phyloP scores from a whole-genome alignment of 2,329 filamentous ascomycete species.

The Didymellaceae sp. region DNA sequence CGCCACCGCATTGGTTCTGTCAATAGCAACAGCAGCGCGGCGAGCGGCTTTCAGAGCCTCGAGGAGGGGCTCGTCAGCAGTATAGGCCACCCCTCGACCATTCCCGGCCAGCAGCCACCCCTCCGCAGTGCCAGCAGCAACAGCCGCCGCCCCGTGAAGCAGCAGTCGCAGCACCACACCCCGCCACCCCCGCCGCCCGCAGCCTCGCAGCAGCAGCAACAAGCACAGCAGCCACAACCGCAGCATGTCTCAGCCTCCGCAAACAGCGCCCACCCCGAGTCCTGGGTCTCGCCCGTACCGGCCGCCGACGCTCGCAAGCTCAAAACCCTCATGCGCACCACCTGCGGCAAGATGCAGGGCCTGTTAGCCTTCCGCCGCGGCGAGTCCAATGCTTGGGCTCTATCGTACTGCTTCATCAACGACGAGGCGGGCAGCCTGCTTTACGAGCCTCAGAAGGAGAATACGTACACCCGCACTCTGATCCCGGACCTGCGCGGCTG shows the following conservation, averaged over 20 bases:
- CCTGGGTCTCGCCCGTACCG: slow-evolving; percentile 51
- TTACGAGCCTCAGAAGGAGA: slow-evolving; percentile 73
- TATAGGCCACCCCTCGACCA: slow-evolving; percentile 51
- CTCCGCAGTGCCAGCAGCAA: slow-evolving; percentile 10
- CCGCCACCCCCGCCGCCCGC: slow-evolving; percentile 28
- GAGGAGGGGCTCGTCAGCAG: slow-evolving; percentile 50
- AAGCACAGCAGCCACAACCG: neutral
- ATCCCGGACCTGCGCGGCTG: slow-evolving; percentile 79
- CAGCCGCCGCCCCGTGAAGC: slow-evolving; percentile 26
- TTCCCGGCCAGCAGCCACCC: slow-evolving; percentile 30
- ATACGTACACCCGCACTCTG: slow-evolving; percentile 67
- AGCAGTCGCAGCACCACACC: slow-evolving; percentile 19
- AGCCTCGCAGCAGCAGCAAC: neutral
- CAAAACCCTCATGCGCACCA: slow-evolving; percentile 75
- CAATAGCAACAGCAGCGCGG: slow-evolving; percentile 64
- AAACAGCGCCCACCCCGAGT: slow-evolving; percentile 38
- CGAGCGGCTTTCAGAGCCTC: slow-evolving; percentile 57
- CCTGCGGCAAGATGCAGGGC: slow-evolving; percentile 81
- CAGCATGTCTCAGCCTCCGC: slow-evolving; percentile 19
- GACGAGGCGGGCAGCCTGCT: slow-evolving; percentile 76
- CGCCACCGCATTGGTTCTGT: slow-evolving; percentile 74
- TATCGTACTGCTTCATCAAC: slow-evolving; percentile 78
- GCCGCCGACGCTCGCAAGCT: slow-evolving; percentile 75
- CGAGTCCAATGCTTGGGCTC: slow-evolving; percentile 67
- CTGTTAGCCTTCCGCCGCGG: slow-evolving; percentile 74